Evolutionary conservation across 2,329 filamentous ascomycete genomes (phyloP), one percentile per base, ranked within the genome.

Genomic region (Anthostomella pinea): DNA sequence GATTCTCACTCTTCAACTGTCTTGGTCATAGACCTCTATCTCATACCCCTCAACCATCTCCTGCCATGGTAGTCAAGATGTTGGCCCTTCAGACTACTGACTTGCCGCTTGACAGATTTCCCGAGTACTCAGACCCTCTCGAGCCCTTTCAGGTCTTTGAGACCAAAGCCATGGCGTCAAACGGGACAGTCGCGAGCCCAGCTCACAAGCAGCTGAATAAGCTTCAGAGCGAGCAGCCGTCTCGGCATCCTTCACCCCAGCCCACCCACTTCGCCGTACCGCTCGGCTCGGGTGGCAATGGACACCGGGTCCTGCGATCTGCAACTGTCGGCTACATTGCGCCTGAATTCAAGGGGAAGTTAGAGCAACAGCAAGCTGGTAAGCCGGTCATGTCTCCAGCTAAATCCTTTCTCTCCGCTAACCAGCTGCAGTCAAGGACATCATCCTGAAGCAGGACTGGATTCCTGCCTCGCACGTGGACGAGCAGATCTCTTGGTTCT

Each of bases 301-400:
- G 79, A 39, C 81, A 87, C 60, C 79, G 85, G 38, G 75, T 91
- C 38, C 71, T 97, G 40, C 87, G 89, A 14, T 93, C 93, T 49
- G 85, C 88, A 51, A 93, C 90, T 19, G 85, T 94, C 23, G 93
- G 93, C 57, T 98, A 98, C 69, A 83, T 95, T 48, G 90, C 93
- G 16, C 89, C 91, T 30, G 88, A 89, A 45, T 98, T 98, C 59
- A 83, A 88, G 62, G 93, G 91, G 61, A 96, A 95, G 70, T 75
- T 81, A 48, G 81, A 88, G 61, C 93, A 98, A 73, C 95, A 95
- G 82, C 78, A 85, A 59, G 70, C 81, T 59, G 82, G 82, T 86
- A 63, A 63, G 78, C 46, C 13, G 6, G 10, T 26, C 28, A 16
- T 31, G n/a, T 13, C 30, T 3, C 3, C 6, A 25, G 34, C 23